These are phyloP conservation scores for Backusella luteola DNA, from an alignment of 192 early-diverging fungal genomes.

Conservation along the genomic window DNA sequence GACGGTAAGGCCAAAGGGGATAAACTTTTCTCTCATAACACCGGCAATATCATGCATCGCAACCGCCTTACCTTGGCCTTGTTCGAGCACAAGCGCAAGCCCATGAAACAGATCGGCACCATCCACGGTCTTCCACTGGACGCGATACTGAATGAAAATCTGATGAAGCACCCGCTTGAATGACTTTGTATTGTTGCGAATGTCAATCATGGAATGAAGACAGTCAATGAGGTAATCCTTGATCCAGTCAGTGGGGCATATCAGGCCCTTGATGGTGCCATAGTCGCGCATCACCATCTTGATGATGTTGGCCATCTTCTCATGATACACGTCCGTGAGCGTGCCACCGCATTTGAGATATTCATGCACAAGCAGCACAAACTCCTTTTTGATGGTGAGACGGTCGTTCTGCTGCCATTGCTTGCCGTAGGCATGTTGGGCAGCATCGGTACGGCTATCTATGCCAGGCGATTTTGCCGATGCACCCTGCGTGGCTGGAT, in stretches of 20 bases:
- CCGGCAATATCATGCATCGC: slow-evolving; percentile 32
- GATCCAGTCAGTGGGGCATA: slow-evolving; percentile 45
- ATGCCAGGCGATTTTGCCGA: background rate
- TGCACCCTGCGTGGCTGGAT: background rate
- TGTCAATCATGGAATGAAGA: slow-evolving; percentile 26
- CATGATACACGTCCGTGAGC: slow-evolving; percentile 44
- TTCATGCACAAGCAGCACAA: slow-evolving; percentile 43
- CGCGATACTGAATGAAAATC: slow-evolving; percentile 29
- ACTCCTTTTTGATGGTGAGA: slow-evolving; percentile 54
- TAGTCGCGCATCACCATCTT: slow-evolving; percentile 48
- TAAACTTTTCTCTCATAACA: slow-evolving; percentile 42
- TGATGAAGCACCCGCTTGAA: slow-evolving; percentile 28
- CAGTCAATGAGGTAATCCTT: slow-evolving; percentile 46
- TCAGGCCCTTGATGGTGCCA: slow-evolving; percentile 29
- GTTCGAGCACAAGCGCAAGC: slow-evolving; percentile 35
- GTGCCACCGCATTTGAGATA: slow-evolving; percentile 44
- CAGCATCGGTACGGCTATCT: background rate
- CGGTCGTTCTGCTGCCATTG: slow-evolving; percentile 60
- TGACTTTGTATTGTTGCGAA: slow-evolving; percentile 24
- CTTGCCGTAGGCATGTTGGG: slow-evolving; percentile 44
- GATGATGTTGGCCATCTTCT: slow-evolving; percentile 46
- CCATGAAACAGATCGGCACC: slow-evolving; percentile 48
- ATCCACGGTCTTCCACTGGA: slow-evolving; percentile 46
- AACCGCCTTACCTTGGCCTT: slow-evolving; percentile 32
- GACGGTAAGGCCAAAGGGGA: slow-evolving; percentile 37